These are phyloP conservation scores for Blastobotrys apis DNA, from an alignment of 1,139 yeast genomes.

Conservation along the genomic window DNA sequence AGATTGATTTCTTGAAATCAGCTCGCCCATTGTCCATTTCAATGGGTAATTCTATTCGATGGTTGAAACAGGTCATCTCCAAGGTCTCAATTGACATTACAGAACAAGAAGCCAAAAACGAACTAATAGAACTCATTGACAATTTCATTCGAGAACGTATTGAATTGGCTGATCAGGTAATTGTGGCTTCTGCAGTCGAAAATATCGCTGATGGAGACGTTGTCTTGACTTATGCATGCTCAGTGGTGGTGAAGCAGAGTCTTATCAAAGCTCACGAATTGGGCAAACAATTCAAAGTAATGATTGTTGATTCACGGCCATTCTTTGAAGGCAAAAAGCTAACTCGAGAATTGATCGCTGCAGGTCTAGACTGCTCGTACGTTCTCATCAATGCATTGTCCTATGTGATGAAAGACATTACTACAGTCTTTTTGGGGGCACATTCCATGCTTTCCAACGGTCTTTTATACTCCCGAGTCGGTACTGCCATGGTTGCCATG, in stretches of 20 bases:
- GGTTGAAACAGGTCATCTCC: slow-evolving; percentile 93
- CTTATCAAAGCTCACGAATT: slow-evolving; percentile 61
- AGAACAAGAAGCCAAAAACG: slow-evolving; percentile 70
- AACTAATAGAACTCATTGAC: slow-evolving; percentile 64
- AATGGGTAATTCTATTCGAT: slow-evolving; percentile 97
- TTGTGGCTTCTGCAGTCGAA: slow-evolving; percentile 68
- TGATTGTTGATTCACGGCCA: slow-evolving; percentile 94
- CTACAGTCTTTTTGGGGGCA: slow-evolving; percentile 90
- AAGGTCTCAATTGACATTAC: slow-evolving; percentile 60
- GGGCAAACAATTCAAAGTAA: slow-evolving; percentile 67
- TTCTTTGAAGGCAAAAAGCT: slow-evolving; percentile 85
- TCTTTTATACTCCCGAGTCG: slow-evolving; percentile 86
- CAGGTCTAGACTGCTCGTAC: slow-evolving; percentile 64
- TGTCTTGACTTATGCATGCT: slow-evolving; percentile 82
- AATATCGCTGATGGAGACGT: slow-evolving; percentile 78
- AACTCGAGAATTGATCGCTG: slow-evolving; percentile 55
- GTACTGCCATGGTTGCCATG: slow-evolving; percentile 92
- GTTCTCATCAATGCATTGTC: slow-evolving; percentile 76
- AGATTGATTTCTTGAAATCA: slow-evolving; percentile 85
- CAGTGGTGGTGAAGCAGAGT: slow-evolving; percentile 74
- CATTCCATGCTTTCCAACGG: slow-evolving; percentile 97
- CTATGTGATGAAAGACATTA: slow-evolving; percentile 76
- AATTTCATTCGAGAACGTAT: slow-evolving; percentile 80
- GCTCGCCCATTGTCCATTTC: slow-evolving; percentile 90
- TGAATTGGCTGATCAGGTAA: slow-evolving; percentile 76